phyloP scores from a whole-genome alignment of 495 filamentous ascomycete genomes.

The Physcia stellaris region DNA sequence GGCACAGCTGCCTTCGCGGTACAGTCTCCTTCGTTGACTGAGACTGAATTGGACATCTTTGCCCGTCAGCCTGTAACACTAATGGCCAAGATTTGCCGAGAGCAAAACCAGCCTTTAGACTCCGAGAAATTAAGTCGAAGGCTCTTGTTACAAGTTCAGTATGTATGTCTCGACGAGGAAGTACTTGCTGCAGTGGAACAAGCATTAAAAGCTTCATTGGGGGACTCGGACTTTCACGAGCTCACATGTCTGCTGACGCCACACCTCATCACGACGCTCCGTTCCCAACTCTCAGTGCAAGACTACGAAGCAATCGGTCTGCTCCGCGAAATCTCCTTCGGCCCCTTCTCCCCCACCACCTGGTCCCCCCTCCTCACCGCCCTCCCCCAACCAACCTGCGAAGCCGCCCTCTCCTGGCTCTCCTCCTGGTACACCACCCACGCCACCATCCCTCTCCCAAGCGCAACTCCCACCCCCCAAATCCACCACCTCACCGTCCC shows the following conservation, averaged over 20 bases:
- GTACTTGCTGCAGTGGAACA: slow-evolving; percentile 30
- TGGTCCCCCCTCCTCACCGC: slow-evolving; percentile 31
- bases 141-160: slow-evolving; percentile 56
- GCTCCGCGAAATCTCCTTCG: slow-evolving; percentile 29
- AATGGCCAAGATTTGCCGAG: slow-evolving; percentile 57
- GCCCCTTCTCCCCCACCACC: slow-evolving; percentile 23
- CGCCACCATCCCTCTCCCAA: slow-evolving; percentile 23
- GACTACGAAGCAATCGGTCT: slow-evolving; percentile 42
- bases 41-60: slow-evolving; percentile 51
- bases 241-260: slow-evolving; percentile 35
- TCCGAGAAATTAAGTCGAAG: slow-evolving; percentile 12
- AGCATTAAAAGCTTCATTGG: slow-evolving; percentile 28
- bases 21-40: slow-evolving; percentile 39
- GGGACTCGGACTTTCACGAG: slow-evolving; percentile 26
- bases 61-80: slow-evolving; percentile 68
- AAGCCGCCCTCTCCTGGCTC: no score
- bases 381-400: no score
- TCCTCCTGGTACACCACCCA: slow-evolving; percentile 8
- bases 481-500: slow-evolving; percentile 35
- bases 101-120: slow-evolving; percentile 9
- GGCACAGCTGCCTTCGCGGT: slow-evolving; percentile 57
- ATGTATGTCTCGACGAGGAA: slow-evolving; percentile 61
- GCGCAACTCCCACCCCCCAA: slow-evolving; percentile 19
- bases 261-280: slow-evolving; percentile 39
- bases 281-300: slow-evolving; percentile 33